A percentile compares a stretch with the other conserved stretches of the same genome.
phyloP scores from a whole-genome alignment of 257 asterid species.

The Capsicum rhomboideum region DNA sequence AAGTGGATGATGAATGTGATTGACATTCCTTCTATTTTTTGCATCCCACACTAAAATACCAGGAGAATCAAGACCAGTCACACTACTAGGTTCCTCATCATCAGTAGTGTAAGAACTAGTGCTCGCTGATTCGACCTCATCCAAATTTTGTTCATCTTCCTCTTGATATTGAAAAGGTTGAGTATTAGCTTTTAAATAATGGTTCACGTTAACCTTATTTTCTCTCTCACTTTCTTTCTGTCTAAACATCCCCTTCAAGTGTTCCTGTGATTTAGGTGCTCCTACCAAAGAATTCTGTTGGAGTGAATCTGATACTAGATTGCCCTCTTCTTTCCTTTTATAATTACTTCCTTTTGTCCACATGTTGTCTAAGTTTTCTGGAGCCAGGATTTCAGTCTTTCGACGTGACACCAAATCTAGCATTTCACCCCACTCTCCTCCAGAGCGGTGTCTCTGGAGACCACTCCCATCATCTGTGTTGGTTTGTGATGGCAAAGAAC shows the following conservation, averaged over 20 bases:
- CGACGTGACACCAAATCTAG: conserved; percentile 66
- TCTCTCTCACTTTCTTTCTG: conserved; percentile 29
- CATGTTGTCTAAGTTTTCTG: conserved; percentile 92
- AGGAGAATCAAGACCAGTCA: conserved; percentile 87
- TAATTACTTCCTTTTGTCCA: conserved; percentile 93
- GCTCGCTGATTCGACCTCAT: conserved; percentile 60
- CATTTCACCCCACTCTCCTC: conserved; percentile 86
- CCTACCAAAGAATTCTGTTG: conserved; percentile 31
- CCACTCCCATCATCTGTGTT: conserved; percentile 43
- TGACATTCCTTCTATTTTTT: conserved; percentile 61
- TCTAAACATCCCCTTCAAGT: conserved; percentile 25
- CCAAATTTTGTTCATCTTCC: conserved; percentile 46
- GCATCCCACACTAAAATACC: conserved; percentile 90
- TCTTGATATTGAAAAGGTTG: conserved; percentile 23
- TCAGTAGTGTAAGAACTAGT: conserved; percentile 57
- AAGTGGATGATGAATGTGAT: conserved; percentile 90
- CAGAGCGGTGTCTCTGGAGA: conserved; percentile 43
- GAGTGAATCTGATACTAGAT: conserved; percentile 24
- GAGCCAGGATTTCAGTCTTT: conserved; percentile 78
- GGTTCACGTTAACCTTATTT: background rate
- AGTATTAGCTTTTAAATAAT: conserved; percentile 9
- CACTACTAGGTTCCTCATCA: conserved; percentile 57
- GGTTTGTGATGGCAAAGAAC: conserved; percentile 43
- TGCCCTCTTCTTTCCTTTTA: conserved; percentile 41
- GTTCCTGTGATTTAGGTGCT: conserved; percentile 36